Percentiles rank a stretch among this genome's conserved stretches.
These are phyloP conservation scores for Lipomyces yarrowii DNA, from an alignment of 1,139 yeast genomes.

Conservation along the genomic window DNA sequence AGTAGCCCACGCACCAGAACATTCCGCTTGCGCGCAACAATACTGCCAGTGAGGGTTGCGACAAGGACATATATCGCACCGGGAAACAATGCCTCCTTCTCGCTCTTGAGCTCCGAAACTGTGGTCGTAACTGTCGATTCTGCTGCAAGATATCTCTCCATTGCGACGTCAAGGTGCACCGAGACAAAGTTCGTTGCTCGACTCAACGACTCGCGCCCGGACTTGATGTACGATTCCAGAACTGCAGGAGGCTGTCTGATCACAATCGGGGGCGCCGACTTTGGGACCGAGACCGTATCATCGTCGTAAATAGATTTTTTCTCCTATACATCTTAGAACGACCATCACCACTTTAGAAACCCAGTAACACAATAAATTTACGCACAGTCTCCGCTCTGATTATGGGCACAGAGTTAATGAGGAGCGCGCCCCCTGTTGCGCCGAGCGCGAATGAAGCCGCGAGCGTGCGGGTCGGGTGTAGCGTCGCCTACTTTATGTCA, in stretches of 20 bases:
- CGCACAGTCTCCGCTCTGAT: constrained; percentile 16
- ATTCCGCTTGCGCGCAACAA: constrained; percentile 73
- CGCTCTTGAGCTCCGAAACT: constrained; percentile 68
- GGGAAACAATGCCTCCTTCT: constrained; percentile 74
- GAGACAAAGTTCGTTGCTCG: constrained; percentile 43
- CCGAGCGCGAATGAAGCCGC: constrained; percentile 1
- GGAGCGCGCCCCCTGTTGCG: not conserved
- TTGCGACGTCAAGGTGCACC: constrained; percentile 47
- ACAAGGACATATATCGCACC: constrained; percentile 70
- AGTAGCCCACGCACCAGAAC: constrained; percentile 55
- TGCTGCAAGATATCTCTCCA: constrained; percentile 55
- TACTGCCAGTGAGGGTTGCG: constrained; percentile 79
- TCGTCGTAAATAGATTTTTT: constrained; percentile 25
- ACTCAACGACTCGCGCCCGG: constrained; percentile 49
- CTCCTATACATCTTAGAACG: not conserved
- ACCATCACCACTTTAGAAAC: not conserved
- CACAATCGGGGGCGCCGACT: constrained; percentile 19
- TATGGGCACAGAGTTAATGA: not conserved
- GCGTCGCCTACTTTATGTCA: not conserved
- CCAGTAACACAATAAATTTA: not conserved
- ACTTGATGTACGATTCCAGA: constrained; percentile 20
- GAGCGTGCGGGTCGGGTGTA: not conserved
- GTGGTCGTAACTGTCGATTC: constrained; percentile 72
- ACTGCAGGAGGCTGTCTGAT: constrained; percentile 27
- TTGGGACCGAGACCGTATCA: constrained; percentile 3